Evolutionary conservation across 345 rosid genomes (phyloP).

Genomic region (Aquilaria malaccensis): DNA sequence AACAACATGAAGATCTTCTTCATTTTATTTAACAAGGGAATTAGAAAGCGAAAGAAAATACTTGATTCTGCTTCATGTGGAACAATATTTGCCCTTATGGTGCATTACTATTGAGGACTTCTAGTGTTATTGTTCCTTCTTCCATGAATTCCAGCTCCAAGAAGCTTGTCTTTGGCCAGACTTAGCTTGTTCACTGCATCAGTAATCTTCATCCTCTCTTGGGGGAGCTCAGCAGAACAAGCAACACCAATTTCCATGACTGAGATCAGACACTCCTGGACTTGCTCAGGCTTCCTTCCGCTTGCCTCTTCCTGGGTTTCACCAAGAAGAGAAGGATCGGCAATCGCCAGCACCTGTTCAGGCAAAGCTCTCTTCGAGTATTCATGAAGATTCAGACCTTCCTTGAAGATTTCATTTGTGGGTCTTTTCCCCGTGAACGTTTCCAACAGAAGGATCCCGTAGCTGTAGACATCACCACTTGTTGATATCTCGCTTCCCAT

Average conservation of each 20-base stretch:
- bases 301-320: not conserved
- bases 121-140: too few species aligned
- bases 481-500: slow-evolving; percentile 18
- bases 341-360: slow-evolving; percentile 1
- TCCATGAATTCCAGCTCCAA: not conserved
- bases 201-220: slow-evolving; percentile 3
- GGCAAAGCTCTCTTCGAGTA: slow-evolving; percentile 16
- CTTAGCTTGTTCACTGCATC: slow-evolving; percentile 6
- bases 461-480: slow-evolving; percentile 23
- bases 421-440: slow-evolving; percentile 21
- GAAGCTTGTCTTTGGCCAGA: not conserved
- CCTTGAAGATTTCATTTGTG: slow-evolving; percentile 17
- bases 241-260: slow-evolving; percentile 13
- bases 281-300: not conserved
- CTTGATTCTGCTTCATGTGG: too few species aligned
- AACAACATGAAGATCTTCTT: too few species aligned
- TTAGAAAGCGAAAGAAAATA: too few species aligned
- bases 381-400: slow-evolving; percentile 11
- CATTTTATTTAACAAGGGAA: too few species aligned
- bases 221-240: slow-evolving; percentile 11
- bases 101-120: too few species aligned
- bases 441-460: slow-evolving; percentile 22
- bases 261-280: slow-evolving; percentile 2
- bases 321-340: slow-evolving; percentile 11
- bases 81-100: too few species aligned